Percentiles rank a stretch among this genome's conserved stretches.
Evolutionary conservation across 768 basidiomycete genomes (phyloP).

Genomic region (Pulveroboletus sp.): DNA sequence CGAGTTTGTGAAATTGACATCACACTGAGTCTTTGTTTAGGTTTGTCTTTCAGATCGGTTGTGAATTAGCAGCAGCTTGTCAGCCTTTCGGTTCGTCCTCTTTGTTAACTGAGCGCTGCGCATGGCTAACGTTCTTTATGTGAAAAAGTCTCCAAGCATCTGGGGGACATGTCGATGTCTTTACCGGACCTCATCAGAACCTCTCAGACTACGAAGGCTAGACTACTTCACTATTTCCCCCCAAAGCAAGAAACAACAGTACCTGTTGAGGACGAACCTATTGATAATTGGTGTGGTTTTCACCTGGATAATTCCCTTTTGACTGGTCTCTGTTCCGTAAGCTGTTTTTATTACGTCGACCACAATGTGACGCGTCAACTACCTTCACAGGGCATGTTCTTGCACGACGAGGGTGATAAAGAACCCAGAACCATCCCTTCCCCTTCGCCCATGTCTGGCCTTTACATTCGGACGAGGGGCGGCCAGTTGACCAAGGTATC

Average conservation of each 20-base stretch:
- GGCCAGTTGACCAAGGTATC: conserved; percentile 75
- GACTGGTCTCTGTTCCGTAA: conserved; percentile 88
- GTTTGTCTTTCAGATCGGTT: conserved; percentile 79
- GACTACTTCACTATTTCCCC: conserved; percentile 96
- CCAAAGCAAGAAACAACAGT: conserved; percentile 39
- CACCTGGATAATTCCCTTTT: conserved; percentile 89
- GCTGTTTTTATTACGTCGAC: conserved; percentile 15
- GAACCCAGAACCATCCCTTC: conserved; percentile 51
- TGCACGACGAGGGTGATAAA: conserved; percentile 43
- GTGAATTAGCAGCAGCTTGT: conserved; percentile 78
- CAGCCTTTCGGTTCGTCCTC: conserved; percentile 72
- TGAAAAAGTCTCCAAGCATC: conserved; percentile 53
- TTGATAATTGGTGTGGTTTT: conserved; percentile 93
- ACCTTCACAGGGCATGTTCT: conserved; percentile 69
- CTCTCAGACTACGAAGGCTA: conserved; percentile 84
- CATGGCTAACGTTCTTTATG: background rate
- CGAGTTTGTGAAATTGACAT: background rate
- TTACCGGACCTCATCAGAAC: conserved; percentile 66
- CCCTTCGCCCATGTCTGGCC: conserved; percentile 74
- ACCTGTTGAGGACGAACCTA: conserved; percentile 50
- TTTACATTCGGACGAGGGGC: conserved; percentile 87
- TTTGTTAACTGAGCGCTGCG: background rate
- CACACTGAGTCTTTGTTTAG: conserved; percentile 32
- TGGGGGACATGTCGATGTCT: conserved; percentile 60
- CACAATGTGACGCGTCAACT: conserved; percentile 1